These are phyloP conservation scores for Xylaria sp. DNA, from an alignment of 2,329 filamentous ascomycete genomes.

Conservation along the genomic window DNA sequence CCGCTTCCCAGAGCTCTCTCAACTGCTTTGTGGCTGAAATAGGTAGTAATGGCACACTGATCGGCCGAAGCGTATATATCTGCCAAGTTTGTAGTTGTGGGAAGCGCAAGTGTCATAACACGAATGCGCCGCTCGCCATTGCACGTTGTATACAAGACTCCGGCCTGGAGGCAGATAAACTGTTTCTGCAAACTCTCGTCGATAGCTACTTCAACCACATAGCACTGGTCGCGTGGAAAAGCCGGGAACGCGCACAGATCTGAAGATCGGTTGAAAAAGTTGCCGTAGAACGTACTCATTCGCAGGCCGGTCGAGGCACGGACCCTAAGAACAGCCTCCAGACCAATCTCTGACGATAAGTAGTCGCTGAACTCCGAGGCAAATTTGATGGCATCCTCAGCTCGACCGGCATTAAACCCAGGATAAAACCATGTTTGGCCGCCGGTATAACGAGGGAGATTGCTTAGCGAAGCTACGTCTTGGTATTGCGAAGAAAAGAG, in stretches of 20 bases:
- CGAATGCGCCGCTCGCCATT: constrained; percentile 96
- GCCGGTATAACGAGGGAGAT: constrained; percentile 93
- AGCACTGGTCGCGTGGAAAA: constrained; percentile 96
- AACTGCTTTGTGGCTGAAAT: constrained; percentile 97
- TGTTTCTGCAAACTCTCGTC: constrained; percentile 94
- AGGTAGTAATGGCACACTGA: constrained; percentile 90
- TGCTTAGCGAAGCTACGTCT: constrained; percentile 95
- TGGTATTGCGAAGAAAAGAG: constrained; percentile 96
- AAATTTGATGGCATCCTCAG: constrained; percentile 97
- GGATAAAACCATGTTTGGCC: constrained; percentile 99
- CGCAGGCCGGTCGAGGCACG: constrained; percentile 92
- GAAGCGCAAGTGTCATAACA: constrained; percentile 91
- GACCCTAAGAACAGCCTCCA: constrained; percentile 95
- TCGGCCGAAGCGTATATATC: constrained; percentile 96
- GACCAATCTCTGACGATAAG: constrained; percentile 93
- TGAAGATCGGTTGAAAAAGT: constrained; percentile 98
- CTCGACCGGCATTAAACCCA: constrained; percentile 93
- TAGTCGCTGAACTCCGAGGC: constrained; percentile 97
- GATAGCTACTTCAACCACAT: constrained; percentile 97
- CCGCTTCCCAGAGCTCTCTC: constrained; percentile 87
- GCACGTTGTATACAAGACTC: constrained; percentile 96
- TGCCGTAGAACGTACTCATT: constrained; percentile 98
- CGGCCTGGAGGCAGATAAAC: constrained; percentile 91
- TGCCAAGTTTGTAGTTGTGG: constrained; percentile 89
- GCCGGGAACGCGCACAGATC: constrained; percentile 98